phyloP scores from a whole-genome alignment of 2,329 filamentous ascomycete species.

The Pestalotiopsis sp. region DNA sequence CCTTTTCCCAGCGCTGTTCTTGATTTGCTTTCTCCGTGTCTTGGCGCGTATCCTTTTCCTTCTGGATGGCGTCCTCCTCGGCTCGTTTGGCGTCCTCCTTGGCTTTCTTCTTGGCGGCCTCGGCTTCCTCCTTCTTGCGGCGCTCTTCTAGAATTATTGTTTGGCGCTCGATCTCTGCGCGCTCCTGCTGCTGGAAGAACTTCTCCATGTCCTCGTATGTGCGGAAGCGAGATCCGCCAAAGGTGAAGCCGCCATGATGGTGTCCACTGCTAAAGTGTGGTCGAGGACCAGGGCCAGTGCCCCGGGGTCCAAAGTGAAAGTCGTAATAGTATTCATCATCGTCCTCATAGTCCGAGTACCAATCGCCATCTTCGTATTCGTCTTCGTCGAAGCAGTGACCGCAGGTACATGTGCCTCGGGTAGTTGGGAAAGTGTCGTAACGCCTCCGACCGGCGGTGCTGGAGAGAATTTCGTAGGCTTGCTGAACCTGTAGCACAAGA shows the following conservation, averaged over 20 bases:
- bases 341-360: slow-evolving; percentile 6
- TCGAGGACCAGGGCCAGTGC: background rate
- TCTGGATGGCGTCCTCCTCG: slow-evolving; percentile 10
- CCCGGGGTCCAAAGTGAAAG: slow-evolving; percentile 6
- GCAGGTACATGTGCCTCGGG: background rate
- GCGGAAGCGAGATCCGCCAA: background rate
- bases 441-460: slow-evolving; percentile 16
- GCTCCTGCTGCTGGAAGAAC: slow-evolving; percentile 3
- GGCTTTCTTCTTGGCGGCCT: slow-evolving; percentile 9
- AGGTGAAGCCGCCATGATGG: background rate
- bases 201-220: background rate
- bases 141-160: slow-evolving; percentile 5
- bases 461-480: slow-evolving; percentile 25
- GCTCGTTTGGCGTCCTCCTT: slow-evolving; percentile 13
- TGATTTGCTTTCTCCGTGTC: slow-evolving; percentile 17
- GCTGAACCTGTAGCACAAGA: slow-evolving; percentile 20
- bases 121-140: slow-evolving; percentile 1
- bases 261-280: slow-evolving; percentile 1
- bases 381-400: background rate
- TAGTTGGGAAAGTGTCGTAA: slow-evolving; percentile 19
- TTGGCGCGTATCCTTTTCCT: background rate
- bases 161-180: background rate
- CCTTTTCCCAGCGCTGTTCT: slow-evolving; percentile 18
- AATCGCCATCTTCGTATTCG: background rate
- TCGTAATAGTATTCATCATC: slow-evolving; percentile 10